These are phyloP conservation scores for Colletotrichum sojae DNA, from an alignment of 2,329 filamentous ascomycete genomes.

Conservation along the genomic window DNA sequence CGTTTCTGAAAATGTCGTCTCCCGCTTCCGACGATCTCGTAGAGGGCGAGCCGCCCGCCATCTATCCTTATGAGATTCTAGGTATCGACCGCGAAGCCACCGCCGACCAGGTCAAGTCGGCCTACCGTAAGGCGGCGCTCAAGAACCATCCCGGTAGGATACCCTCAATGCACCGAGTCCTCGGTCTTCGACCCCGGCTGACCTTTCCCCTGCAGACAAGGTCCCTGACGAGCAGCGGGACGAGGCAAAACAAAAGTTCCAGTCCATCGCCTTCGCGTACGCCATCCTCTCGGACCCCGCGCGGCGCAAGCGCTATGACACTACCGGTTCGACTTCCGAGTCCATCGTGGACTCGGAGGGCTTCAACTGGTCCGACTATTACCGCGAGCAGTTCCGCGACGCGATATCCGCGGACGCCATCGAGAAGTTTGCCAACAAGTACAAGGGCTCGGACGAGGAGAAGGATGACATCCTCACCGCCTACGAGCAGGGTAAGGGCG, in stretches of 20 bases:
- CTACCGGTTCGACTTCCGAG: constrained; percentile 90
- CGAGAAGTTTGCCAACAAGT: constrained; percentile 80
- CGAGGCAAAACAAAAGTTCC: constrained; percentile 84
- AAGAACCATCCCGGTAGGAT: constrained; percentile 84
- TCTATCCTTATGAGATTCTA: constrained; percentile 86
- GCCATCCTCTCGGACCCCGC: constrained; percentile 88
- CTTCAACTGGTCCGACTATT: constrained; percentile 94
- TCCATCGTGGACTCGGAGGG: constrained; percentile 82
- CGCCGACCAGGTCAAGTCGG: constrained; percentile 85
- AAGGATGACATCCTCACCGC: constrained; percentile 81
- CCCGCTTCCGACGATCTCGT: constrained; percentile 64
- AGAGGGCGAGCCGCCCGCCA: constrained; percentile 71
- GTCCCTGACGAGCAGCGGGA: constrained; percentile 76
- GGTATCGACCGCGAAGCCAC: constrained; percentile 79
- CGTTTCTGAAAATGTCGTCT: constrained; percentile 35
- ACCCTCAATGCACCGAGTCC: not conserved
- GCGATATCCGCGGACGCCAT: constrained; percentile 83
- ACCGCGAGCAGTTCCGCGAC: constrained; percentile 85
- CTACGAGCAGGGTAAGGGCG: constrained; percentile 80
- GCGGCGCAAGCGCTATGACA: constrained; percentile 88
- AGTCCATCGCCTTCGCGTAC: constrained; percentile 93
- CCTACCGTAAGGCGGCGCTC: constrained; percentile 92
- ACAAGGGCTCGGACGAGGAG: constrained; percentile 91
- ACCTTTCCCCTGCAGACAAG: constrained; percentile 73
- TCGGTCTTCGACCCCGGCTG: not conserved